Conservation (phyloP, 2,329 filamentous ascomycete species). For the Xylaria sp. region DNA sequence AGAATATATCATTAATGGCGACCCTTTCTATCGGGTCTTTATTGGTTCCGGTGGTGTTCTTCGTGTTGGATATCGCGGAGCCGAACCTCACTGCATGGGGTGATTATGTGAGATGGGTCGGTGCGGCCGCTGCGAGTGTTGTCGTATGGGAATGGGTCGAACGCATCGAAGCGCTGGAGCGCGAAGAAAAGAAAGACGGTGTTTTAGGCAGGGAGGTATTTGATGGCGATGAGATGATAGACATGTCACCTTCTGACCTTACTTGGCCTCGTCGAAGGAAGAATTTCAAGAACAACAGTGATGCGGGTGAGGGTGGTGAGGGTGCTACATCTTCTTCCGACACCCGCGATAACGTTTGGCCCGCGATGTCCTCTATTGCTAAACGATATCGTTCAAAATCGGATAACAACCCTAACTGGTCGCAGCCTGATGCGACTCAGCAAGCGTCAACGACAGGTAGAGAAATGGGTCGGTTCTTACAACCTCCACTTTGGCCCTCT, state of each 20-base stretch:
- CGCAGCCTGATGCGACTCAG: constrained; percentile 34
- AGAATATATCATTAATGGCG: constrained; percentile 85
- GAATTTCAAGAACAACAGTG: constrained; percentile 45
- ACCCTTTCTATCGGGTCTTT: constrained; percentile 83
- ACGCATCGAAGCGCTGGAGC: constrained; percentile 89
- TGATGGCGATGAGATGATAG: constrained; percentile 92
- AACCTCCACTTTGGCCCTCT: constrained; percentile 65
- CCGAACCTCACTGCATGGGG: constrained; percentile 91
- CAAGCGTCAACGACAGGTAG: constrained; percentile 41
- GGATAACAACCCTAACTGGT: constrained; percentile 42
- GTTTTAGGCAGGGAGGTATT: constrained; percentile 92
- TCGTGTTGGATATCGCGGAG: constrained; percentile 88
- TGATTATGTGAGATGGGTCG: constrained; percentile 96
- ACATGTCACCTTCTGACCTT: constrained; percentile 65
- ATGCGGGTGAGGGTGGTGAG: constrained; percentile 50
- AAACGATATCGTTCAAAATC: constrained; percentile 52
- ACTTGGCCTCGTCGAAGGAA: constrained; percentile 57
- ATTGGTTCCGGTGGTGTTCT: constrained; percentile 90
- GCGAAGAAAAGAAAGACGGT: constrained; percentile 93
- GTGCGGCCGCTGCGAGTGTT: constrained; percentile 92
- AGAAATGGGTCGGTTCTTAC: constrained; percentile 53
- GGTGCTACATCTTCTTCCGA: constrained; percentile 45
- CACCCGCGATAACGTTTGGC: constrained; percentile 54
- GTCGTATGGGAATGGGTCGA: constrained; percentile 99
- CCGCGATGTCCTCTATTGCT: constrained; percentile 55